Evolutionary conservation across 2,329 filamentous ascomycete genomes (phyloP), one percentile per base, ranked within the genome.

Genomic region (Aspergillus pseudonomiae): DNA sequence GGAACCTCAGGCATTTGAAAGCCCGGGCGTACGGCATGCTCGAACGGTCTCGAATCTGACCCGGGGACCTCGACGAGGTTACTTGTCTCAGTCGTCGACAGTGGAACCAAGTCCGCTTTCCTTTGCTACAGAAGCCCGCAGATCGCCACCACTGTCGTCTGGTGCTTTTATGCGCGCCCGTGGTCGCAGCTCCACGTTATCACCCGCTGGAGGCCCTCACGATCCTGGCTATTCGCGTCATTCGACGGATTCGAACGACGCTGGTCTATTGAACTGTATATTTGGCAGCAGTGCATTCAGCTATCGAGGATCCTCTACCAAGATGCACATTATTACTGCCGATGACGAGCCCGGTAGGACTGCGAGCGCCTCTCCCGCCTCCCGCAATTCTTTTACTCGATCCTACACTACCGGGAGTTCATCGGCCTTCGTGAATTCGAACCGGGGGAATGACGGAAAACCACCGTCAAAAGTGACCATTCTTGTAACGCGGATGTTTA

Each of bases 231-330:
- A 73, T 61, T 77, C 74, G 30, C 77, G 78, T 21, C 69, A 74
- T 61, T 70, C 77, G 43, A 70, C 79, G 36, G 84, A 86, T 67
- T 81, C 81, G 12, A 83, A 83, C 54, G 85, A 86, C 77, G 81
- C 73, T 70, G 83, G 75, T 71, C 77, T 74, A 74, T 68, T 88
- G 62, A 85, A 86, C 65, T 88, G 85, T 73, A 88, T 88, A 72
- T 88, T 88, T 71, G 86, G 86, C 32, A 86, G 85, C 65, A 83
- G 83, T 59, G 82, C 83, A 45, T 84, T 86, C 71, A 84, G 82
- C 65, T 86, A 87, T 69, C 78, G 83, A 46, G 84, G 84, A n/a
- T 83, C 85, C 10, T 86, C 84, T 28, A 88, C 86, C 52, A 88
- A 88, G 72, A 82, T 88, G 71, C 86, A 88, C 71, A 83, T 87